Base-by-base conservation (phyloP, 495 filamentous ascomycete species). In the Podospora pseudoanserina region DNA sequence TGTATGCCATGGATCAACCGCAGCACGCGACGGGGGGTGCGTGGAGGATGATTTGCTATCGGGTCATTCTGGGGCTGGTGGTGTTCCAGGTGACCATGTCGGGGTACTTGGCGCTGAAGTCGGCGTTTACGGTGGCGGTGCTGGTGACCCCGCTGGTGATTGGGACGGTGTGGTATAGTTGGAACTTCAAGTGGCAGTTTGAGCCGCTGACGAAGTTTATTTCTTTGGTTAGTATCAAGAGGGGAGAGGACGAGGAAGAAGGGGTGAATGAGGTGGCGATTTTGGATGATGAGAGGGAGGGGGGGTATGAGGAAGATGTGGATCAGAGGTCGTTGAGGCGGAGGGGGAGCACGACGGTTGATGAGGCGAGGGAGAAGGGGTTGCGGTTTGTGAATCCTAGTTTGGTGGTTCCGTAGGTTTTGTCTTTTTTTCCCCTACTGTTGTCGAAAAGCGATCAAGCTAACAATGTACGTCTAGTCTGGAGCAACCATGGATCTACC, bases 1-100 rank as follows among this genome's bases (percentile, higher is more conserved):
- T 99, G 4, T 99, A 98, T 77, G 92, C 96, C 11, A 98, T 99
- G 96, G 93, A 98, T 76, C 93, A 98, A 74, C 90, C 91, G 6
- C 93, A 96, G 68, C 94, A 98, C 75, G 93, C 95, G 5, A 97
- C 95, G 0, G 96, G 96, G 34, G 87, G 88, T 67, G 93, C 93
- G 2, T 99, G 96, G 96, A 86, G 89, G 23, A 95, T 98, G 83
- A 96, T 97, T 53, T 97, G 94, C 79, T 92, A 93, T 69, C 89
- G 96, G 20, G 82, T 97, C 30, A 84, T 96, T 30, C 79, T 97
- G 39, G 96, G 95, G 1, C 76, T 97, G 16, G 79, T 93, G 18
- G 85, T 97, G 39, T 97, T 96, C 75, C 94, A 99, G 73, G 75
- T 97, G 27, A 90, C 94, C 49, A 96, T 96, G 86, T 91, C 93